phyloP scores from a whole-genome alignment of 352 stramenopile genomes.

The Globisporangium cylindrosporum region DNA sequence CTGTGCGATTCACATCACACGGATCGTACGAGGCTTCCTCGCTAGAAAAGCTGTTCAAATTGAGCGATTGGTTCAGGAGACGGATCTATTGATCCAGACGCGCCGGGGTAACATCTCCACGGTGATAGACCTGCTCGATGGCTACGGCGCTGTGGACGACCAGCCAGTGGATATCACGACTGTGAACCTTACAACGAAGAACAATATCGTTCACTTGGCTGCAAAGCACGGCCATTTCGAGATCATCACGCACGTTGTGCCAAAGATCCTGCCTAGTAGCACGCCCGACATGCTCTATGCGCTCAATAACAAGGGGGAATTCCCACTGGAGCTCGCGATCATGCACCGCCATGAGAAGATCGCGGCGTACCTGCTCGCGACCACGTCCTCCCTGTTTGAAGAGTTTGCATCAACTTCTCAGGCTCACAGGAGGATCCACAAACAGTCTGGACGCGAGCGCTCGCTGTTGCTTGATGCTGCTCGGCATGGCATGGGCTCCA shows the following conservation, averaged over 20 bases:
- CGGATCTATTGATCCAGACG: conserved; percentile 56
- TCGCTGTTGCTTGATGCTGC: conserved; percentile 55
- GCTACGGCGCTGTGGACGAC: conserved; percentile 39
- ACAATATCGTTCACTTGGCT: conserved; percentile 51
- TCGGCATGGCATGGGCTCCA: conserved; percentile 30
- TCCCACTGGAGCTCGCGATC: conserved; percentile 50
- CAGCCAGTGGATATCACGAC: conserved; percentile 37
- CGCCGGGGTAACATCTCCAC: conserved; percentile 42
- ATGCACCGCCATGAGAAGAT: conserved; percentile 43
- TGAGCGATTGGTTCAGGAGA: conserved; percentile 24
- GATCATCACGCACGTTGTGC: conserved; percentile 50
- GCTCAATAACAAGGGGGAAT: conserved; percentile 27
- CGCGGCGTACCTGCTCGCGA: conserved; percentile 54
- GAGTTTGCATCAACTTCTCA: not conserved
- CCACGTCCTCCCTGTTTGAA: conserved; percentile 41
- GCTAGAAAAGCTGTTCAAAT: conserved; percentile 25
- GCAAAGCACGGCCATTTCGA: conserved; percentile 44
- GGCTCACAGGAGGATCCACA: not conserved
- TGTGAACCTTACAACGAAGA: conserved; percentile 25
- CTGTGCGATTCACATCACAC: conserved; percentile 40
- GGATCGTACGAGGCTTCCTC: conserved; percentile 56
- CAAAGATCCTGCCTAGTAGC: conserved; percentile 25
- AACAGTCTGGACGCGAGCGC: conserved; percentile 22
- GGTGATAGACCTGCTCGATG: conserved; percentile 63
- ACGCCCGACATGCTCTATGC: conserved; percentile 28